Evolutionary conservation across 2,329 filamentous ascomycete genomes (phyloP).

Genomic region (Cercospora citrullina): DNA sequence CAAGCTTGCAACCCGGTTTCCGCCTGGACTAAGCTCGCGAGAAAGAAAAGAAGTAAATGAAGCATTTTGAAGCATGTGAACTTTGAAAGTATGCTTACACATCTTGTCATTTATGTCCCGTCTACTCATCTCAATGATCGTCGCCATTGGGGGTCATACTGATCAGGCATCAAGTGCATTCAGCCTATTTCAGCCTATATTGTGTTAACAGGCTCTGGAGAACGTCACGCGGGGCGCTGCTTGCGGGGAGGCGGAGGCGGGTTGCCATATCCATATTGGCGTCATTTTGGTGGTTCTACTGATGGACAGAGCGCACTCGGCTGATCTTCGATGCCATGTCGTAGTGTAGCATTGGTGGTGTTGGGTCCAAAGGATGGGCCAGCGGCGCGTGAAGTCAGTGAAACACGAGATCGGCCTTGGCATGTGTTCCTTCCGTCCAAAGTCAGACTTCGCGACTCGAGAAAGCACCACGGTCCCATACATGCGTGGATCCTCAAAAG

Average conservation of each 20-base stretch:
- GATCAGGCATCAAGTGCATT: not conserved
- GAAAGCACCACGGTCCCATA: not conserved
- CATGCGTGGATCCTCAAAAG: not conserved
- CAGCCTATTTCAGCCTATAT: conserved; percentile 5
- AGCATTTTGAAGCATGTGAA: not conserved
- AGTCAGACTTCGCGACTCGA: not conserved
- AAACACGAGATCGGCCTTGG: not conserved
- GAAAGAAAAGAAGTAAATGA: conserved; percentile 5
- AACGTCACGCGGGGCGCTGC: not conserved
- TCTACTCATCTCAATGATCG: not conserved
- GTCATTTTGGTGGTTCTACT: not conserved
- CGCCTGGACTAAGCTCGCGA: conserved; percentile 46
- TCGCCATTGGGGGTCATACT: not conserved
- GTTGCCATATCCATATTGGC: not conserved
- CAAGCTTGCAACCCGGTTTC: conserved; percentile 64
- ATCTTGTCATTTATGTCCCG: not conserved
- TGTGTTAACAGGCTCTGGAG: not conserved
- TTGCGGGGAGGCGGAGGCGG: not conserved
- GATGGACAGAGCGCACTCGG: not conserved
- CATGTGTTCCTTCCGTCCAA: not conserved
- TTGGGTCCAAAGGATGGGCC: not conserved
- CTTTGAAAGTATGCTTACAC: not conserved
- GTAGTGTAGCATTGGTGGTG: not conserved
- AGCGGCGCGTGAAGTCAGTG: not conserved
- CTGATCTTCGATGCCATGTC: not conserved